Percentiles rank a stretch among this genome's conserved stretches.
Evolutionary conservation across 352 stramenopile genomes (phyloP).

Genomic region (Globisporangium uncinulatum): DNA sequence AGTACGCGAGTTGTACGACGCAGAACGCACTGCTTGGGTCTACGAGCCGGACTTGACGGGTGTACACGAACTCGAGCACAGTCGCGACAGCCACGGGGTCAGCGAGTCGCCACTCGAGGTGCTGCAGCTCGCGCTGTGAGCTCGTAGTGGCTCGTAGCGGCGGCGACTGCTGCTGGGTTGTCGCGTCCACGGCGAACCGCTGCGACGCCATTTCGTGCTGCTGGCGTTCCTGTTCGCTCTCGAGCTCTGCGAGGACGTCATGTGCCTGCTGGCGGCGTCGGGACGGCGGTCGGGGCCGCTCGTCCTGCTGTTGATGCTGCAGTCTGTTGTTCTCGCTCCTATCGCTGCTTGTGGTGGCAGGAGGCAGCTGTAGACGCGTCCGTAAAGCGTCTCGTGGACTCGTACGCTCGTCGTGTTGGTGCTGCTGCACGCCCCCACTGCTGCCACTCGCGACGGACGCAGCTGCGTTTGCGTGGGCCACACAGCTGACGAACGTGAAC

Average conservation of each 20-base stretch:
- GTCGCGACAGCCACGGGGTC: slow-evolving; percentile 37
- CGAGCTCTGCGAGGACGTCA: not conserved
- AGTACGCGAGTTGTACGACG: slow-evolving; percentile 36
- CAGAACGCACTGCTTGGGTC: slow-evolving; percentile 24
- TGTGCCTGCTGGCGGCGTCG: not conserved
- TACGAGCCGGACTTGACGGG: slow-evolving; percentile 26
- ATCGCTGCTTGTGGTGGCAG: not conserved
- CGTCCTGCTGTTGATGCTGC: not conserved
- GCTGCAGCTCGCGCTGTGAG: slow-evolving; percentile 12
- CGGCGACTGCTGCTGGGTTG: not conserved
- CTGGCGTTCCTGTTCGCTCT: not conserved
- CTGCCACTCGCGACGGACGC: not conserved
- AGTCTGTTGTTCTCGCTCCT: not conserved
- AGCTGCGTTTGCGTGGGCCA: not conserved
- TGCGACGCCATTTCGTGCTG: not conserved
- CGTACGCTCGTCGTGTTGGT: not conserved
- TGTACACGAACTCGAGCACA: slow-evolving; percentile 56
- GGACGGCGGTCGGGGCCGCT: not conserved
- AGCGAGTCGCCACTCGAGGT: slow-evolving; percentile 36
- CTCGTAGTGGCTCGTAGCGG: too few species aligned
- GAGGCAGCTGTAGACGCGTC: too few species aligned
- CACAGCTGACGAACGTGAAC: slow-evolving; percentile 5
- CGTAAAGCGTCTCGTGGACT: not conserved
- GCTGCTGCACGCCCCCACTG: not conserved
- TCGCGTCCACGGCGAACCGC: not conserved